Base-by-base conservation (phyloP, 257 asterid species). In the Solanum chiquidenum region DNA sequence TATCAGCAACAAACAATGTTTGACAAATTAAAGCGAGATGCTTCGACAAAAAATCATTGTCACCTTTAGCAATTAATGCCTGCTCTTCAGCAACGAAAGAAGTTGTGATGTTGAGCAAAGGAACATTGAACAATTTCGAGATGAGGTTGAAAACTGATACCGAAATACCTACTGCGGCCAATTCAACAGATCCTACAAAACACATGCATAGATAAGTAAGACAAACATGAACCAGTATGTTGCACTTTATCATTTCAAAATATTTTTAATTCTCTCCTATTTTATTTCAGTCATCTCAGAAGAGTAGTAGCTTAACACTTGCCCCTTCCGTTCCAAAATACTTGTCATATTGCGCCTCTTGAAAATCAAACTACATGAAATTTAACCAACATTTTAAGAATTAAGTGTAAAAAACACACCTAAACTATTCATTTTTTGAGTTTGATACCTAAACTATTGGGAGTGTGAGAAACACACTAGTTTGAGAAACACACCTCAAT, bases 61-160 rank as follows among this genome's bases (percentile, higher is more conserved):
- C 69, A 74, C 79, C 93, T 87, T 90, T 93, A 77, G 84, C 60
- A 84, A 89, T 68, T 18, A 91, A 86, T 37, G 98, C 96, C 90
- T 97, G 99, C 94, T 97, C 99, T 91, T 97, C 98, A 88, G 99
- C 99, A 66, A 97, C 98, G 77, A 95, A 97, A 38, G 99, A 97
- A 49, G 99, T 97, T 9, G 98, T 97, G 88, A 97, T 89, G 88
- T 95, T 97, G 90, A 97, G 99, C 94, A 97, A 88, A 72, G 99
- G 98, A 85, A 97, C 98, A 83, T 95, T 95, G 90, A 97, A 97
- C 88, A 97, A 92, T 90, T 95, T 97, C 25, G 98, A 97, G 55
- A 95, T 94, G 18, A 97, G 96, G 89, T 94, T 95, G 90, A 95
- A 95, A 72, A 95, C 93, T 86, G 99, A 98, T 88, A 93, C 97